Evolutionary conservation across 352 stramenopile species (phyloP), one percentile per base, ranked within the genome.

Genomic region (Phytopythium ostracodes): DNA sequence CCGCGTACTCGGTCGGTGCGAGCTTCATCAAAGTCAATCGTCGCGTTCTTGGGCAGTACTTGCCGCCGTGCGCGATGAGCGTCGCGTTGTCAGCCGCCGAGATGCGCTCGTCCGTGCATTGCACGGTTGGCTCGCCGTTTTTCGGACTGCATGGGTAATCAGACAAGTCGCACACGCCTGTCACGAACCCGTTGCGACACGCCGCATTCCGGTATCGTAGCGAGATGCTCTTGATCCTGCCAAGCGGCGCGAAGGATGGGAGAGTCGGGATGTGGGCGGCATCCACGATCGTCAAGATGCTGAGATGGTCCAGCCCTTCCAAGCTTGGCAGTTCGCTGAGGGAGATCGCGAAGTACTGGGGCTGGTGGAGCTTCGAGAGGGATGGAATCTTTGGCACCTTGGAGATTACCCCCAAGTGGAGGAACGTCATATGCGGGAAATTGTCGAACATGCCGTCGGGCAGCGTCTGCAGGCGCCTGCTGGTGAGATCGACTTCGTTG

Each of bases 121-220:
- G 60, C 64, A 74, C 63, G 4, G 56, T 49, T 20, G 57, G 47
- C 47, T 74, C 68, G 14, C 50, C 63, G 12, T 9, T 42, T 31
- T 64, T 71, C 11, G 65, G 59, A 12, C 50, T 31, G 40, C 73
- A 79, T 14, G 75, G 57, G 44, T 68, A 77, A 14, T 66, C 58
- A 2, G 44, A 68, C 35, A 62, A 63, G 49, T 71, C 60, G 42
- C 63, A 81, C 2, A 17, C 49, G 2, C 62, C 59, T 3, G 49
- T 64, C 22, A 72, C 52, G 44, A 71, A 76, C 22, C 71, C 72
- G 53, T 79, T 77, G 66, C 69, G 77, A 60, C 72, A 79, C 44
- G 68, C 43, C 11, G 54, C 61, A 29, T 52, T 70, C 4, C 66
- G 72, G 52, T 72, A 70, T 25, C 59, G 56, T 11, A 79, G 22